These are phyloP conservation scores for Ogataea ramenticola DNA, from an alignment of 805 yeast genomes.

Conservation along the genomic window DNA sequence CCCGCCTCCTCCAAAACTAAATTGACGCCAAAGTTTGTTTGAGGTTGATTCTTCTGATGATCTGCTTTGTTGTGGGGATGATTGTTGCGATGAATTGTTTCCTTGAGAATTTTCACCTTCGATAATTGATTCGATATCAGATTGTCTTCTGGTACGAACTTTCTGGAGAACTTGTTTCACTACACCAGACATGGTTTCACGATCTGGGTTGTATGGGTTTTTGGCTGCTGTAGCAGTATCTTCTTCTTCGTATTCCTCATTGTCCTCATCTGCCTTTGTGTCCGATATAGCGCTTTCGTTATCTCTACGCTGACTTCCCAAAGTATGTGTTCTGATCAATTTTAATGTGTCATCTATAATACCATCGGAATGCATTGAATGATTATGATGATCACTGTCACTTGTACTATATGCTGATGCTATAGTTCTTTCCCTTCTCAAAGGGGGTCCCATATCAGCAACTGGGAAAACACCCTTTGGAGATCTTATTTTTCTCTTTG, in stretches of 20 bases:
- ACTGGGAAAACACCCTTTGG: constrained; percentile 81
- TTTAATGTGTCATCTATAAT: neutral
- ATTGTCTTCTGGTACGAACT: constrained; percentile 8
- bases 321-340: neutral
- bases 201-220: constrained; percentile 19
- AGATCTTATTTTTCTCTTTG: constrained; percentile 29
- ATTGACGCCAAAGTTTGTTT: constrained; percentile 17
- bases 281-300: neutral
- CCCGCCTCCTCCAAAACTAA: constrained; percentile 24
- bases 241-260: constrained; percentile 20
- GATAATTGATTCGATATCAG: constrained; percentile 17
- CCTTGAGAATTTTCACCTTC: neutral
- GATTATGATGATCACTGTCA: neutral
- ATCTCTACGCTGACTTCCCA: neutral
- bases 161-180: constrained; percentile 19
- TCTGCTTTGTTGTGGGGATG: neutral
- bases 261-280: neutral
- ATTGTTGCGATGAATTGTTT: neutral
- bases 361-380: neutral
- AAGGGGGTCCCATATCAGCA: constrained; percentile 66
- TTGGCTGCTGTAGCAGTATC: constrained; percentile 19
- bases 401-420: constrained; percentile 31
- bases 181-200: constrained; percentile 17
- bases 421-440: constrained; percentile 47
- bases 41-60: constrained; percentile 1